Conservation (phyloP, 768 basidiomycete species). For the Naganishia friedmannii region DNA sequence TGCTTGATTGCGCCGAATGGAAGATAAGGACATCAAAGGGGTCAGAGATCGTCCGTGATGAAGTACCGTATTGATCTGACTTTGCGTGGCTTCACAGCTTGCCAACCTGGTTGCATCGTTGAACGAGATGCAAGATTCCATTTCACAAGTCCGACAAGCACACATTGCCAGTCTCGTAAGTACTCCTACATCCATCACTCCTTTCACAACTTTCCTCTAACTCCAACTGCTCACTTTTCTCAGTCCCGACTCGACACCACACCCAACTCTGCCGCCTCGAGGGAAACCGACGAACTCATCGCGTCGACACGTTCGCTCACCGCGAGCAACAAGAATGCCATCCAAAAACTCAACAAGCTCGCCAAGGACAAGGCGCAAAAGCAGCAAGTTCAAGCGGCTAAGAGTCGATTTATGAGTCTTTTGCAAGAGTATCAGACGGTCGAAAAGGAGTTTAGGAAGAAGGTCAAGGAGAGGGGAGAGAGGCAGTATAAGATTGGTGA, state of each 20-base stretch:
- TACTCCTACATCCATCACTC: background rate
- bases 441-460: constrained; percentile 55
- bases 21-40: background rate
- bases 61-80: background rate
- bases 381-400: constrained; percentile 52
- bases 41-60: background rate
- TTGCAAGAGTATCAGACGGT: constrained; percentile 56
- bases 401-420: constrained; percentile 54
- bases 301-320: constrained; percentile 48
- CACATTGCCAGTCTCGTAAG: constrained; percentile 48
- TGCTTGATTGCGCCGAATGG: background rate
- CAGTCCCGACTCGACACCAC: constrained; percentile 60
- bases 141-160: constrained; percentile 46
- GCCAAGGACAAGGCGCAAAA: constrained; percentile 52
- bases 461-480: constrained; percentile 55
- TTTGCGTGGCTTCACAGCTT: constrained; percentile 28
- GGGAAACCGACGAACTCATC: constrained; percentile 45
- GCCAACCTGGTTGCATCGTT: constrained; percentile 37
- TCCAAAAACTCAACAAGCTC: constrained; percentile 53
- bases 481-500: constrained; percentile 56
- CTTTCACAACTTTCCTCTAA: background rate
- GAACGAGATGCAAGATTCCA: constrained; percentile 48
- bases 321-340: constrained; percentile 52
- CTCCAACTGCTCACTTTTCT: background rate
- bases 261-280: constrained; percentile 58